Conservation (phyloP, 2,329 filamentous ascomycete species). For the Exutisphaerella laricina region DNA sequence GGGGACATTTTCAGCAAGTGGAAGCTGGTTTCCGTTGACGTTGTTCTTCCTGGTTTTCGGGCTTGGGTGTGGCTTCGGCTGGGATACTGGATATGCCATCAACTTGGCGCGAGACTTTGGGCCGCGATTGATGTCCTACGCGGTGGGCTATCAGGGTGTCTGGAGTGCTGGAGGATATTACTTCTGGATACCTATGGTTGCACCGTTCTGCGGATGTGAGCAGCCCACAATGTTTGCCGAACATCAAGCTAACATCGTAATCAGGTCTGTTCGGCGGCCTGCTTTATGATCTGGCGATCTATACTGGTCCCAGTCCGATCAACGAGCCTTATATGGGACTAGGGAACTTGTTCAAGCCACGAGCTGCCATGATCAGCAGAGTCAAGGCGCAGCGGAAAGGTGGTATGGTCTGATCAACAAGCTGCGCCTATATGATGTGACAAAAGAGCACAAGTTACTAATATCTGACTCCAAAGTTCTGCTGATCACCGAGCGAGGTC, state of each 20-base stretch:
- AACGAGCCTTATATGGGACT: slow-evolving; percentile 51
- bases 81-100: slow-evolving; percentile 63
- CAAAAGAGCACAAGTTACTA: no score
- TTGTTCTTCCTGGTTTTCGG: slow-evolving; percentile 64
- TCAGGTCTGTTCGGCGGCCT: slow-evolving; percentile 54
- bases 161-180: slow-evolving; percentile 61
- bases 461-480: no score
- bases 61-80: slow-evolving; percentile 62
- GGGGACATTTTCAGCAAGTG: slow-evolving; percentile 29
- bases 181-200: slow-evolving; percentile 62
- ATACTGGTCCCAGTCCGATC: slow-evolving; percentile 55
- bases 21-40: slow-evolving; percentile 51
- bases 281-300: slow-evolving; percentile 63
- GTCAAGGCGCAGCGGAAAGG: slow-evolving; percentile 23
- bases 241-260: no score
- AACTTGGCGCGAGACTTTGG: slow-evolving; percentile 68
- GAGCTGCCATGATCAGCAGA: slow-evolving; percentile 15
- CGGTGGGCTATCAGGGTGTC: slow-evolving; percentile 60
- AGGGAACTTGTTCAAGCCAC: slow-evolving; percentile 20
- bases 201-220: slow-evolving; percentile 55
- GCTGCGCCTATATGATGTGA: no score
- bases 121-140: slow-evolving; percentile 61
- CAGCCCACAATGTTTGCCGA: no score
- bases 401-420: slow-evolving; percentile 22
- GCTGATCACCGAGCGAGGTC: no score